Base-by-base conservation (phyloP, 768 basidiomycete species). In the Tulasnella sp. region DNA sequence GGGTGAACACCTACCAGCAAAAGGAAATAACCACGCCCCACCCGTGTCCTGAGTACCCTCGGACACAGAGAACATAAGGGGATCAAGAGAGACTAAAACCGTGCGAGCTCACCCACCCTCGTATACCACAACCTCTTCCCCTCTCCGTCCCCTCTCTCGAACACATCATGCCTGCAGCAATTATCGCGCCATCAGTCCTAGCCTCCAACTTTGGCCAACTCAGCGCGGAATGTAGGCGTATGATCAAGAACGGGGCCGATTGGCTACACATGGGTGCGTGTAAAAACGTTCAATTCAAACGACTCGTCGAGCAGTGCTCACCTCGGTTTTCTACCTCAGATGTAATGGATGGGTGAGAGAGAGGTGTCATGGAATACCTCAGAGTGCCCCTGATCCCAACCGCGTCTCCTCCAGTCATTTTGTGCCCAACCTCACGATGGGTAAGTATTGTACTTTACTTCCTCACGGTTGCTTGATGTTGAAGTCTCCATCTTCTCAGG, bases 381-480 rank as follows among this genome's bases (percentile, higher is more conserved):
- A 11, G 36, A 11, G 17, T 39, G 11, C 9, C 17, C 11, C 9
- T 9, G 36, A 11, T 39, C 11, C 9, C 36, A 17, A 9, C 11
- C 17, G 36, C 36, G 11, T n/a, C 36, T 39, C 36, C 17, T 39
- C 36, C 11, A 93, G 94, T 53, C 88, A 97, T 71, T 99, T 99
- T 65, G 96, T 99, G 32, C 94, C 93, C 34, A 98, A 97, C 70
- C 96, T 99, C 69, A 92, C 93, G 21, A 91, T 98, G 85, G 96
- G 91, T 83, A 61, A 57, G 76, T 73, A 39, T 14, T 46, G 19
- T n/a, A 25, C 5, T 19, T 11, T 23, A 23, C 6, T 12, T 7
- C 17, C 17, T 14, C 25, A 15, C 21, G 25, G 27, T 48, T 25
- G 6, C 25, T 29, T 1, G 1, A 14, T 37, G 21, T 7, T 2